A percentile compares a stretch with the other conserved stretches of the same genome.
phyloP scores from a whole-genome alignment of 73 alveolate genomes.

The Tetrahymena thermophila region DNA sequence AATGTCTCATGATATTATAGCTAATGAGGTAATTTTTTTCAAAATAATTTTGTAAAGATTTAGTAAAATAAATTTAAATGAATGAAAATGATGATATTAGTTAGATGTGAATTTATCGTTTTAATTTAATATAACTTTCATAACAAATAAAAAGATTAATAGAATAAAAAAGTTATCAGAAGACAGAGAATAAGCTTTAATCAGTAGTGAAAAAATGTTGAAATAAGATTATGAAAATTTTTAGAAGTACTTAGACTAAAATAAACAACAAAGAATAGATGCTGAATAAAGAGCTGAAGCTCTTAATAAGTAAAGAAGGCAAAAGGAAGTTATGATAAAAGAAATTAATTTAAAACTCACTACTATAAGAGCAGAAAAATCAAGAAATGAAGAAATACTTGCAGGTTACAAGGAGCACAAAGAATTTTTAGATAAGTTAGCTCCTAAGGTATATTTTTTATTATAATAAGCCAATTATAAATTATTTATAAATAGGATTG shows the following conservation, averaged over 20 bases:
- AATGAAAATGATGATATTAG: no score
- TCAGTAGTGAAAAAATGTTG: conserved; percentile 14
- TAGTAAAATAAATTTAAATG: not conserved
- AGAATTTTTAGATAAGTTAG: conserved; percentile 36
- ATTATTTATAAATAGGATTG: conserved; percentile 2
- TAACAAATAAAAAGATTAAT: not conserved
- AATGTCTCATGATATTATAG: conserved; percentile 41
- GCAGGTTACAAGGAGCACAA: conserved; percentile 38
- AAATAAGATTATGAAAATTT: conserved; percentile 35
- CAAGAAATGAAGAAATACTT: conserved; percentile 42
- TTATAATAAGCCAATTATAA: not conserved
- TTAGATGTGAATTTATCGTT: not conserved
- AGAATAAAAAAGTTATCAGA: conserved; percentile 13
- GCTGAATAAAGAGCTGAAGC: conserved; percentile 40
- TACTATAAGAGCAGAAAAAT: conserved; percentile 36
- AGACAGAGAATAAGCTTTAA: conserved; percentile 31
- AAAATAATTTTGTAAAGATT: no score
- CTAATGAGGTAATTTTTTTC: not conserved
- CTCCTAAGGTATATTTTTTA: conserved; percentile 4
- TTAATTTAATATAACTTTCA: not conserved
- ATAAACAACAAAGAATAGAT: conserved; percentile 30
- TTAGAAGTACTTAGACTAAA: conserved; percentile 17
- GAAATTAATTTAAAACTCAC: conserved; percentile 20
- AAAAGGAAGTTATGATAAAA: conserved; percentile 22
- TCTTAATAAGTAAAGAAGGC: conserved; percentile 12